Conservation (phyloP, 768 basidiomycete species). For the Sporobolomyces roseus region DNA sequence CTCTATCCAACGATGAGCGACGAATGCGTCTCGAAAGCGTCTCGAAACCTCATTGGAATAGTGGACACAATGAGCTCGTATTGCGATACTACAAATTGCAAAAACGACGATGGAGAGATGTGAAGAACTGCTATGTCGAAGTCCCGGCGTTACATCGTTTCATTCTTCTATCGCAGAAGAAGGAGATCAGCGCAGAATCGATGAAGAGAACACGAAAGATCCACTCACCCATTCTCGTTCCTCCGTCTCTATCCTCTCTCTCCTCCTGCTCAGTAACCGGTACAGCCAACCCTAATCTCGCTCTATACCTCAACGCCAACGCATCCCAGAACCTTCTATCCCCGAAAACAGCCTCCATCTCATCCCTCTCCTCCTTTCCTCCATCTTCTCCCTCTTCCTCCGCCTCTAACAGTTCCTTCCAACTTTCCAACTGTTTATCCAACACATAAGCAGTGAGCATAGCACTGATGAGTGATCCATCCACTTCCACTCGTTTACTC, state of each 20-base stretch:
- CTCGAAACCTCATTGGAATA: too few relatives aligned
- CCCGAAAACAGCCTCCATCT: slow-evolving; percentile 15
- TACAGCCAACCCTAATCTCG: slow-evolving; percentile 1
- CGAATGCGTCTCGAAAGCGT: too few relatives aligned
- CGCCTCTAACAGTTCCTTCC: slow-evolving; percentile 8
- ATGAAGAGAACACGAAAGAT: background rate
- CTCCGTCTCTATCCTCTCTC: slow-evolving; percentile 7
- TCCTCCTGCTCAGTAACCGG: background rate
- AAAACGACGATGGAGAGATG: too few relatives aligned
- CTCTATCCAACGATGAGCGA: too few relatives aligned
- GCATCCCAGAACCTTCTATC: slow-evolving; percentile 27
- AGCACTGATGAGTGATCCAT: slow-evolving; percentile 13
- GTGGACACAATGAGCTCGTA: too few relatives aligned
- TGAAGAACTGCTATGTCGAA: too few relatives aligned
- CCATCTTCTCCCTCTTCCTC: background rate
- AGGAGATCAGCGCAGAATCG: background rate
- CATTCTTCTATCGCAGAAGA: background rate
- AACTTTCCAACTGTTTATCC: slow-evolving; percentile 21
- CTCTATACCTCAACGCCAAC: slow-evolving; percentile 22
- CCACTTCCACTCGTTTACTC: background rate
- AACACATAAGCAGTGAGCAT: slow-evolving; percentile 23
- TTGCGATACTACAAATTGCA: too few relatives aligned
- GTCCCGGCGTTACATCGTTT: too few relatives aligned
- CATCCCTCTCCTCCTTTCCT: slow-evolving; percentile 1
- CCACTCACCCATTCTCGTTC: background rate